phyloP scores from a whole-genome alignment of 2,329 filamentous ascomycete genomes.

The Fusarium sp. region DNA sequence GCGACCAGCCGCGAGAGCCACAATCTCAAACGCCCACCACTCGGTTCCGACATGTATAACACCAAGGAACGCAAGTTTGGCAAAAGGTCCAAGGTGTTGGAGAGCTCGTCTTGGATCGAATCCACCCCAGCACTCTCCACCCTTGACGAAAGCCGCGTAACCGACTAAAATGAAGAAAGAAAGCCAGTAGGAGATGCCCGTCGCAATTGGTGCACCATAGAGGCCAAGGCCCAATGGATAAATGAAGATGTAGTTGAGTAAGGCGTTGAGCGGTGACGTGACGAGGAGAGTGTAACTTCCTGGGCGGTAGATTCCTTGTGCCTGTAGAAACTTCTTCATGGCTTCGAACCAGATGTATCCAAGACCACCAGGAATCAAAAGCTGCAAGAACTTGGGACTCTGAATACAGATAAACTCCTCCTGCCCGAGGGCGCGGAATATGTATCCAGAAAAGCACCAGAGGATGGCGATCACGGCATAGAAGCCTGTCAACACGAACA shows the following conservation, averaged over 20 bases:
- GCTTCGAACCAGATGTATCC: slow-evolving; percentile 91
- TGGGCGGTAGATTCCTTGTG: slow-evolving; percentile 88
- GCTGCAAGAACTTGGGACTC: slow-evolving; percentile 79
- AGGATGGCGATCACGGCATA: slow-evolving; percentile 81
- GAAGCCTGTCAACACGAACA: slow-evolving; percentile 79
- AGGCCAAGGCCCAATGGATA: slow-evolving; percentile 80
- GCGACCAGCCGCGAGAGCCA: slow-evolving; percentile 84
- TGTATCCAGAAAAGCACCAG: slow-evolving; percentile 81
- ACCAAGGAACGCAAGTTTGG: slow-evolving; percentile 81
- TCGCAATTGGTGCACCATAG: slow-evolving; percentile 85
- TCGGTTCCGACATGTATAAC: slow-evolving; percentile 89
- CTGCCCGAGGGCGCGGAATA: slow-evolving; percentile 83
- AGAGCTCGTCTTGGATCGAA: slow-evolving; percentile 73
- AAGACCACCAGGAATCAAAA: slow-evolving; percentile 83
- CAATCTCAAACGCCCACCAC: slow-evolving; percentile 96
- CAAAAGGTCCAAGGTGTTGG: slow-evolving; percentile 78
- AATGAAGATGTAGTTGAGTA: slow-evolving; percentile 86
- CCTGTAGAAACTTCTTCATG: slow-evolving; percentile 90
- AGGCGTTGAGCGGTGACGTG: slow-evolving; percentile 84
- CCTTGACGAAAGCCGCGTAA: slow-evolving; percentile 79
- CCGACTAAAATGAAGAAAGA: slow-evolving; percentile 83
- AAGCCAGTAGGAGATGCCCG: slow-evolving; percentile 87
- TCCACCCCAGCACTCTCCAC: slow-evolving; percentile 85
- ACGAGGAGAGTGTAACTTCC: slow-evolving; percentile 87
- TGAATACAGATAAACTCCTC: slow-evolving; percentile 82